These are phyloP conservation scores for Yarrowia sp. DNA, from an alignment of 805 yeast species.

Conservation along the genomic window DNA sequence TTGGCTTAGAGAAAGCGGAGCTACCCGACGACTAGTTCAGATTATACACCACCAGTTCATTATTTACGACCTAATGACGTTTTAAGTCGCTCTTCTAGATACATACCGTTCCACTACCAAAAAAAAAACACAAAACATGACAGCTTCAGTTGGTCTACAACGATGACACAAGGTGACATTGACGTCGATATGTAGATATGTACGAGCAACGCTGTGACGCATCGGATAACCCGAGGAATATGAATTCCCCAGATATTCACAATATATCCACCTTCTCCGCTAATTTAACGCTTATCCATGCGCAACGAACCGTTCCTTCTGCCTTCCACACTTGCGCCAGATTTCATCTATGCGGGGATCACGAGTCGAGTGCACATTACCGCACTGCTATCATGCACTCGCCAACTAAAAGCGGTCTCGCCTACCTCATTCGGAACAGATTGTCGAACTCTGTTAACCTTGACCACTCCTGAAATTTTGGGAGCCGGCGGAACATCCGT, in stretches of 20 bases:
- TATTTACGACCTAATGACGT: neutral
- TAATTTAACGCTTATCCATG: neutral
- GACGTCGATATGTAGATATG: neutral
- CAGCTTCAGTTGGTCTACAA: neutral
- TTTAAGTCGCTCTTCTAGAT: neutral
- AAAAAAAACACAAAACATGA: neutral
- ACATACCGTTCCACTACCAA: neutral
- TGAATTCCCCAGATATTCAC: no score
- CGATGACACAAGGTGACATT: neutral
- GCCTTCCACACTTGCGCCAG: neutral
- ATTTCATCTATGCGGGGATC: constrained; percentile 9
- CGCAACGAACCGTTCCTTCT: neutral
- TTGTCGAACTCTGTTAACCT: neutral
- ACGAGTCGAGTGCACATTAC: neutral
- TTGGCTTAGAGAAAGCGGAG: neutral
- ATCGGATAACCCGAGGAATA: neutral
- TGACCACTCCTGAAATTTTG: neutral
- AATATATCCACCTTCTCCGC: neutral
- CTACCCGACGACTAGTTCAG: neutral
- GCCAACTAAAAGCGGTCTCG: constrained; percentile 2
- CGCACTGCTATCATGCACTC: constrained; percentile 12
- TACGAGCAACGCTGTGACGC: neutral
- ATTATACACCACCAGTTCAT: neutral
- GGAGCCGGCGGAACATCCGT: neutral
- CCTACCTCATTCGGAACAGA: constrained; percentile 8